Conservation (phyloP, 352 stramenopile genomes). For the Pythium myriotylum region DNA sequence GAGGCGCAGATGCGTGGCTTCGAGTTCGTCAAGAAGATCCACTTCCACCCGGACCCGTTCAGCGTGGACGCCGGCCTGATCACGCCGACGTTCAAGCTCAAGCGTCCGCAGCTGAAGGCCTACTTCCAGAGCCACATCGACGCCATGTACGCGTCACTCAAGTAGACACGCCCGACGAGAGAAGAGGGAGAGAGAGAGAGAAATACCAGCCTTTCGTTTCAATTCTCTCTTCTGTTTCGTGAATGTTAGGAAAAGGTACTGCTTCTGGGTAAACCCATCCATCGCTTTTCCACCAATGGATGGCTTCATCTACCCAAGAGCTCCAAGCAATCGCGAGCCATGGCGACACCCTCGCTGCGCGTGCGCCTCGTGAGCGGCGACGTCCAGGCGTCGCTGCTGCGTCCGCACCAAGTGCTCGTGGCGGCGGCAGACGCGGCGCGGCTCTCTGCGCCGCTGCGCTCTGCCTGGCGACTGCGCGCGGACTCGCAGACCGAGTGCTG, state of each 20-base stretch:
- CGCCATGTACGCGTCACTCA: slow-evolving; percentile 48
- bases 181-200: too few species aligned
- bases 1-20: slow-evolving; percentile 87
- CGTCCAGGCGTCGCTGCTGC: slow-evolving; percentile 32
- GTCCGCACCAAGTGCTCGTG: slow-evolving; percentile 56
- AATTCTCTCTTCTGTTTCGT: too few species aligned
- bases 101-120: slow-evolving; percentile 73
- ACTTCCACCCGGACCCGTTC: slow-evolving; percentile 89
- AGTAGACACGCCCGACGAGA: slow-evolving; percentile 13
- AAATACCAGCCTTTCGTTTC: too few species aligned
- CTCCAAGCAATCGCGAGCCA: neutral
- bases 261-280: too few species aligned
- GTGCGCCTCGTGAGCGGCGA: slow-evolving; percentile 29
- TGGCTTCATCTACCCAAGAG: neutral
- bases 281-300: neutral
- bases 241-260: too few species aligned
- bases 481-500: slow-evolving; percentile 1
- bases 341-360: neutral
- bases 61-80: slow-evolving; percentile 90
- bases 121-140: slow-evolving; percentile 54
- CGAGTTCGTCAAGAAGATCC: slow-evolving; percentile 90
- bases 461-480: slow-evolving; percentile 28
- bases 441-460: slow-evolving; percentile 4
- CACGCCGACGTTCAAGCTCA: slow-evolving; percentile 97
- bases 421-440: slow-evolving; percentile 33